A percentile compares a stretch with the other conserved stretches of the same genome.
Evolutionary conservation across 2,329 filamentous ascomycete species (phyloP).

Genomic region (Onygenales sp.): DNA sequence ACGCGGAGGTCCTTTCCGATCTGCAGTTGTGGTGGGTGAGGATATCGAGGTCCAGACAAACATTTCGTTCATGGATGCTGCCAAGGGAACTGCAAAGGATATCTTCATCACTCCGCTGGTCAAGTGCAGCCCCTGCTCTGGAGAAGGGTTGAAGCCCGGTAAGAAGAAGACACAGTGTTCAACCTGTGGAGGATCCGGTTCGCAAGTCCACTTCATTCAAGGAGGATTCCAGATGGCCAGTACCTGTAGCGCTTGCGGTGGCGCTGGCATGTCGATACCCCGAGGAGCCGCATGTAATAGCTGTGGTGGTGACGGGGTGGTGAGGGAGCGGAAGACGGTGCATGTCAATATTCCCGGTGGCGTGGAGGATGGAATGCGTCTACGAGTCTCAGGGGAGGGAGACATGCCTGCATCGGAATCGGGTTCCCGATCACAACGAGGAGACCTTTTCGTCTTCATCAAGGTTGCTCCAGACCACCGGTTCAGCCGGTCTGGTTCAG

Average conservation of each 20-base stretch:
- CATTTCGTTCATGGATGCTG: constrained; percentile 93
- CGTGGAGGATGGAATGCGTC: constrained; percentile 91
- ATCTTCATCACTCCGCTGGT: constrained; percentile 75
- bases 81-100: constrained; percentile 82
- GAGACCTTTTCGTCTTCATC: constrained; percentile 87
- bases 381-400: constrained; percentile 76
- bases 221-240: constrained; percentile 95
- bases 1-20: constrained; percentile 62
- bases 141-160: constrained; percentile 75
- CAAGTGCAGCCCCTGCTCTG: constrained; percentile 71
- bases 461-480: constrained; percentile 81
- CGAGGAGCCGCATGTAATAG: constrained; percentile 69
- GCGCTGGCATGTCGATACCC: constrained; percentile 66
- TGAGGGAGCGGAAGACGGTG: constrained; percentile 72
- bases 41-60: constrained; percentile 91
- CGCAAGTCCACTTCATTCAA: constrained; percentile 77
- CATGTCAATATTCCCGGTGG: constrained; percentile 88
- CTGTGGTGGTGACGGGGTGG: constrained; percentile 75
- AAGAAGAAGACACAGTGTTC: constrained; percentile 64
- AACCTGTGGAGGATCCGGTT: constrained; percentile 76
- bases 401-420: constrained; percentile 65
- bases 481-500: constrained; percentile 77
- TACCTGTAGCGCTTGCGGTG: constrained; percentile 73
- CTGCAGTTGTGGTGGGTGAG: constrained; percentile 79
- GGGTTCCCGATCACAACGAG: constrained; percentile 57